These are phyloP conservation scores for Amesomyces nigricolor DNA, from an alignment of 2,329 filamentous ascomycete genomes.

Conservation along the genomic window DNA sequence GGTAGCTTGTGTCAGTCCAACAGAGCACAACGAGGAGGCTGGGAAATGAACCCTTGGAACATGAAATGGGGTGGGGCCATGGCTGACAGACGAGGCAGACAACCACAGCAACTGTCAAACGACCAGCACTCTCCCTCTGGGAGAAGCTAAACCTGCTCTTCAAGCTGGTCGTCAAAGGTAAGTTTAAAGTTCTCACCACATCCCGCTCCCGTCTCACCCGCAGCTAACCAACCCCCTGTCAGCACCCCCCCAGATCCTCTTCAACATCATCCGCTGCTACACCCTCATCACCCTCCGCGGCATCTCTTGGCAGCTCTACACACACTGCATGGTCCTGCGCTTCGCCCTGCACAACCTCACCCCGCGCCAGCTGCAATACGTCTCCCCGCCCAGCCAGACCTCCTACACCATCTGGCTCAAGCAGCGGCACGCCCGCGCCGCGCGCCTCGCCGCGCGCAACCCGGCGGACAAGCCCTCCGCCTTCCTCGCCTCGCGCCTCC, in stretches of 20 bases:
- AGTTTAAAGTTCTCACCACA: neutral
- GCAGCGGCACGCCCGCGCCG: neutral
- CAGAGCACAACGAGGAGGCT: no score
- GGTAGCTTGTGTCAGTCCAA: no score
- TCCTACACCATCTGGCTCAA: conserved; percentile 21
- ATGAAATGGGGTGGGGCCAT: neutral
- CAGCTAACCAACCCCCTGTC: neutral
- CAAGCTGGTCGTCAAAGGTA: conserved; percentile 14
- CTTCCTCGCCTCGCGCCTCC: conserved; percentile 13
- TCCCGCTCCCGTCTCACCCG: neutral
- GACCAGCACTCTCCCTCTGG: conserved; percentile 5
- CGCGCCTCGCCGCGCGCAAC: neutral
- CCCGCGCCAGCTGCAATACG: conserved; percentile 18
- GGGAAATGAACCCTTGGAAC: no score
- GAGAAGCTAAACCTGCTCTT: conserved; percentile 11
- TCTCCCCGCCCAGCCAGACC: conserved; percentile 10
- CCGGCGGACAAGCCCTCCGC: neutral
- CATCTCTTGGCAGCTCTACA: conserved; percentile 18
- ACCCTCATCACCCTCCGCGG: conserved; percentile 17
- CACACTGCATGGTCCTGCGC: conserved; percentile 17
- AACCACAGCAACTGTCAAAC: neutral
- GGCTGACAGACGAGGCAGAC: neutral
- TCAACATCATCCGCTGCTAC: conserved; percentile 22
- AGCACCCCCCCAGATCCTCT: conserved; percentile 25
- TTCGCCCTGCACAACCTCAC: conserved; percentile 18